phyloP scores from a whole-genome alignment of 345 rosid genomes.

The Lumnitzera littorea region DNA sequence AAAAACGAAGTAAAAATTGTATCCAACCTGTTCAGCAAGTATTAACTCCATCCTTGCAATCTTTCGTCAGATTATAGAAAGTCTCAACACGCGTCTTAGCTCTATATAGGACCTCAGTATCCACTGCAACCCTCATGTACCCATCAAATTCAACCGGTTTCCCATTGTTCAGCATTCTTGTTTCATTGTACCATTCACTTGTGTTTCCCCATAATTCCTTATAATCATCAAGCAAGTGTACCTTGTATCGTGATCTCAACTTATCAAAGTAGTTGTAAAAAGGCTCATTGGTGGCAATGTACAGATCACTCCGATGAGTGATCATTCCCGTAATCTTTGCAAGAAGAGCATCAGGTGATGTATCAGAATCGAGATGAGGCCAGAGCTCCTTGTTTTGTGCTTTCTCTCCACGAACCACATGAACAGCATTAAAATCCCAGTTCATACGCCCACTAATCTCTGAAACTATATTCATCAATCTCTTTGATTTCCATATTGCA shows the following conservation, averaged over 20 bases:
- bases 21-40: conserved; percentile 52
- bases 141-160: conserved; percentile 86
- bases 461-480: conserved; percentile 83
- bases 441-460: conserved; percentile 91
- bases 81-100: conserved; percentile 82
- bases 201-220: conserved; percentile 72
- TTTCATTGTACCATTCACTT: conserved; percentile 95
- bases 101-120: conserved; percentile 78
- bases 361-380: conserved; percentile 80
- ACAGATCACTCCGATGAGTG: conserved; percentile 71
- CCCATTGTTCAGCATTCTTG: conserved; percentile 58
- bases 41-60: conserved; percentile 91
- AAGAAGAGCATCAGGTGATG: conserved; percentile 74
- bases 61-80: conserved; percentile 73
- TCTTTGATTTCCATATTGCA: conserved; percentile 88
- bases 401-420: conserved; percentile 89
- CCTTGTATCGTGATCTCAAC: conserved; percentile 78
- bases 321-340: conserved; percentile 56
- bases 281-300: conserved; percentile 80
- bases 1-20: conserved; percentile 7
- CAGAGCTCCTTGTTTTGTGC: conserved; percentile 79
- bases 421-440: conserved; percentile 93
- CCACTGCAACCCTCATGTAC: conserved; percentile 95
- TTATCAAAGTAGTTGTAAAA: conserved; percentile 90
- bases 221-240: conserved; percentile 86